Conservation (phyloP, 2,329 filamentous ascomycete species). For the Neocatenulostroma microsporum region DNA sequence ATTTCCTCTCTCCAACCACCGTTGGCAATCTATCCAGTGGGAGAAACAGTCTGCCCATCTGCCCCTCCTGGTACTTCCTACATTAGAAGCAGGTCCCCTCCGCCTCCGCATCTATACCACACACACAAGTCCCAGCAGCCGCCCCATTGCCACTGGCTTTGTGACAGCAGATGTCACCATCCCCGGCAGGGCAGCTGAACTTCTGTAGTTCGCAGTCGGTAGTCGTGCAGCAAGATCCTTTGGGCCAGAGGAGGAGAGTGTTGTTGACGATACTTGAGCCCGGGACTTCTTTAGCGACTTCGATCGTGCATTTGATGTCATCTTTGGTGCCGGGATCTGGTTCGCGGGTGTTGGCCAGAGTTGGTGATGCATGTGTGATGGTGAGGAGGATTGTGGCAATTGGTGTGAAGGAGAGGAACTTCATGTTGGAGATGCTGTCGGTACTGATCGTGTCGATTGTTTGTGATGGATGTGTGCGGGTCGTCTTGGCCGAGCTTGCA, state of each 20-base stretch:
- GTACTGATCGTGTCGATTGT: no score
- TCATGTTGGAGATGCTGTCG: no score
- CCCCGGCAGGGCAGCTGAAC: conserved; percentile 11
- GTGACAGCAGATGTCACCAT: conserved; percentile 12
- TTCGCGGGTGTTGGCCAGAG: conserved; percentile 13
- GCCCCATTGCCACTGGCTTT: conserved; percentile 12
- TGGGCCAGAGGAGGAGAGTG: conserved; percentile 13
- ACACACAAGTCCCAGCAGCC: conserved; percentile 8
- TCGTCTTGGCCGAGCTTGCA: no score
- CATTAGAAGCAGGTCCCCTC: conserved; percentile 13
- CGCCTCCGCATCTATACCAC: conserved; percentile 10
- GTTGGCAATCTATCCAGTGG: no score
- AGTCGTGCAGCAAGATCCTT: conserved; percentile 12
- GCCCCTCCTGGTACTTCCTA: no score
- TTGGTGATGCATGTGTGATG: no score
- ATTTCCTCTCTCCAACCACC: no score
- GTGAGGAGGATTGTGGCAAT: no score
- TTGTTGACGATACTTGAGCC: conserved; percentile 9
- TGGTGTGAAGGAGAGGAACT: no score
- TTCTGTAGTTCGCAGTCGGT: conserved; percentile 11
- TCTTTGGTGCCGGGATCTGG: conserved; percentile 10
- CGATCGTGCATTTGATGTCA: conserved; percentile 24
- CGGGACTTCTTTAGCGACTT: conserved; percentile 7
- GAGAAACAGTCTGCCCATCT: no score
- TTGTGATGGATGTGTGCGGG: no score